These are phyloP conservation scores for Boletus reticulatus DNA, from an alignment of 768 basidiomycete genomes.

Conservation along the genomic window DNA sequence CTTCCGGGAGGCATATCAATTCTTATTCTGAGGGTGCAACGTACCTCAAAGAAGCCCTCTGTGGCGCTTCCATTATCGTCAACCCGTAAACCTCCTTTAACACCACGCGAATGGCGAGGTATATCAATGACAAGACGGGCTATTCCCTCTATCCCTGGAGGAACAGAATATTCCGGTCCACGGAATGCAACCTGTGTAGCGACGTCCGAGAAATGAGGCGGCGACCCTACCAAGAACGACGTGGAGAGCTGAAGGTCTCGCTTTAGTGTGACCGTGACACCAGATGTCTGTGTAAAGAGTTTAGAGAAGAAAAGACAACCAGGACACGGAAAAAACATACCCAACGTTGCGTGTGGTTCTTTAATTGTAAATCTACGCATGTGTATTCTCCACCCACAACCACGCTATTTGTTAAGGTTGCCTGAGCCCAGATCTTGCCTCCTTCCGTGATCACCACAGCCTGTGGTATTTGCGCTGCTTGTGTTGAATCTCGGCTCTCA, in stretches of 20 bases:
- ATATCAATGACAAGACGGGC: slow-evolving; percentile 80
- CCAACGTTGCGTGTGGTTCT: slow-evolving; percentile 81
- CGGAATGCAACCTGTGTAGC: slow-evolving; percentile 67
- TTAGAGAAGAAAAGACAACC: slow-evolving; percentile 1
- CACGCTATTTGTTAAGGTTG: slow-evolving; percentile 58
- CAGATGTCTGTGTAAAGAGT: slow-evolving; percentile 54
- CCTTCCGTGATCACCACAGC: slow-evolving; percentile 69
- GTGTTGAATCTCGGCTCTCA: slow-evolving; percentile 43
- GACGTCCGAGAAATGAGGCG: slow-evolving; percentile 57
- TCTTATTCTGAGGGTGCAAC: slow-evolving; percentile 58
- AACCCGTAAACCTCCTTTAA: slow-evolving; percentile 59
- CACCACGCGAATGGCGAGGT: slow-evolving; percentile 62
- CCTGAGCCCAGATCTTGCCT: slow-evolving; percentile 79
- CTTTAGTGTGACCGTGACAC: slow-evolving; percentile 57
- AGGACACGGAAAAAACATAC: slow-evolving; percentile 34
- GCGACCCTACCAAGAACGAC: slow-evolving; percentile 22
- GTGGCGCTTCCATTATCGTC: slow-evolving; percentile 45
- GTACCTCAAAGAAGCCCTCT: slow-evolving; percentile 66
- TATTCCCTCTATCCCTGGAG: slow-evolving; percentile 72
- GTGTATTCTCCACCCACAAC: slow-evolving; percentile 67
- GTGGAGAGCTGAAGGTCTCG: slow-evolving; percentile 59
- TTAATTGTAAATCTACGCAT: slow-evolving; percentile 74
- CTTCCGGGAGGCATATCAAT: slow-evolving; percentile 67
- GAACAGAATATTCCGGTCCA: slow-evolving; percentile 71
- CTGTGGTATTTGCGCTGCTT: slow-evolving; percentile 44